Evolutionary conservation across 371 early-diverging fungal species (phyloP).

Genomic region (Actinomortierella ambigua): DNA sequence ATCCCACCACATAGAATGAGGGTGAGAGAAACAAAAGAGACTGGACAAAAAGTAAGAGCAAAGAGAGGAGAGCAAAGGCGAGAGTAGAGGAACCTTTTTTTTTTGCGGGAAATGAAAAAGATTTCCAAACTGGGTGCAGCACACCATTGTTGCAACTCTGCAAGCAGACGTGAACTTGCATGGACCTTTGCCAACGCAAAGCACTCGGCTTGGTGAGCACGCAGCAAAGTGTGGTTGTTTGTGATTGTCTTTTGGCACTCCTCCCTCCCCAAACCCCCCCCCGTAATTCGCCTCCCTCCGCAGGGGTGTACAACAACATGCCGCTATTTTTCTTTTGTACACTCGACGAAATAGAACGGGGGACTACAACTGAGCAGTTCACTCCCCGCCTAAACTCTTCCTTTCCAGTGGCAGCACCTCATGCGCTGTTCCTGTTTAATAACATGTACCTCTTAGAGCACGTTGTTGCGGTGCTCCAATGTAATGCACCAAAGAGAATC

Average conservation of each 20-base stretch:
- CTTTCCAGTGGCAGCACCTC: not conserved
- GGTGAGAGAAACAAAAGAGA: not conserved
- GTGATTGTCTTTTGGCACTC: not conserved
- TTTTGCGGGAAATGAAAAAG: not conserved
- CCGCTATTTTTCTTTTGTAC: too few species aligned
- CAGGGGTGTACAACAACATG: too few species aligned
- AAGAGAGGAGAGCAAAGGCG: not conserved
- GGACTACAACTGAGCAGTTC: not conserved
- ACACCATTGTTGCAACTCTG: not conserved
- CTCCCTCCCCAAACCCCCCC: not conserved
- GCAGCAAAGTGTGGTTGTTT: not conserved
- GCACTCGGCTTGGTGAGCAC: not conserved
- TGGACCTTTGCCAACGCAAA: not conserved
- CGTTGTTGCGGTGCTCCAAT: slow-evolving; percentile 3
- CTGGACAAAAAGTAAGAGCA: not conserved
- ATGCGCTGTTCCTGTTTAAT: not conserved
- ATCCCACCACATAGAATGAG: not conserved
- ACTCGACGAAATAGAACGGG: not conserved
- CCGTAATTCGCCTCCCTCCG: not conserved
- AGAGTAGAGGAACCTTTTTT: not conserved
- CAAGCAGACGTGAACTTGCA: not conserved
- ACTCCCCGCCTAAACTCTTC: not conserved
- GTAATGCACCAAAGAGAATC: not conserved
- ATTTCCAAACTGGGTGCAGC: not conserved
- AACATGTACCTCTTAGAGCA: not conserved